A percentile compares a stretch with the other conserved stretches of the same genome.
These are phyloP conservation scores for Angomonas deanei DNA, from an alignment of 208 protist species.

Conservation along the genomic window DNA sequence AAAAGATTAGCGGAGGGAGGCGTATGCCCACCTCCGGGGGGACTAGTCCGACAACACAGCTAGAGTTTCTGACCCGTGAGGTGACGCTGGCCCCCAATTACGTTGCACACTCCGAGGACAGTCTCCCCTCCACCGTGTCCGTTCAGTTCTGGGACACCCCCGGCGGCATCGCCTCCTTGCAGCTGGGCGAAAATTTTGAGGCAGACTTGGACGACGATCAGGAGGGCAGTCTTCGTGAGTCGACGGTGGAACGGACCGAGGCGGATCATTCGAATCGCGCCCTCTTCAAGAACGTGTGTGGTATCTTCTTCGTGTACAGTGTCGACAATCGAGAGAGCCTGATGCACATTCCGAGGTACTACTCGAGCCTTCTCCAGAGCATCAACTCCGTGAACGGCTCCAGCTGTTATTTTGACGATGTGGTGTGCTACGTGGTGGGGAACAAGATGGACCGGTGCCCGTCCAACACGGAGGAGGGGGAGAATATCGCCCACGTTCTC, in stretches of 20 bases:
- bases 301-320: background rate
- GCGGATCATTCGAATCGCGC: background rate
- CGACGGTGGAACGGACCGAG: background rate
- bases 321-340: background rate
- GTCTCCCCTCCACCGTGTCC: background rate
- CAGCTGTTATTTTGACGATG: background rate
- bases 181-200: background rate
- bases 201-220: background rate
- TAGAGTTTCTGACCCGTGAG: background rate
- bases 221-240: background rate
- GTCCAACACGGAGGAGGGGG: background rate
- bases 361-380: background rate
- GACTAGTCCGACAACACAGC: background rate
- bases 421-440: background rate
- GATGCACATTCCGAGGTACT: background rate
- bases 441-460: background rate
- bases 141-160: conserved; percentile 1
- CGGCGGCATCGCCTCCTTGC: background rate
- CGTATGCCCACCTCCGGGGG: background rate
- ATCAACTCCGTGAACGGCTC: background rate
- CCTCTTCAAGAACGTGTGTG: background rate
- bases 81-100: background rate
- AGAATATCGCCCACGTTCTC: background rate
- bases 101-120: background rate
- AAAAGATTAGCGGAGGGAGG: background rate